Evolutionary conservation across 2,329 filamentous ascomycete species (phyloP), one percentile per base, ranked within the genome.

Genomic region (Penicillium sp.): DNA sequence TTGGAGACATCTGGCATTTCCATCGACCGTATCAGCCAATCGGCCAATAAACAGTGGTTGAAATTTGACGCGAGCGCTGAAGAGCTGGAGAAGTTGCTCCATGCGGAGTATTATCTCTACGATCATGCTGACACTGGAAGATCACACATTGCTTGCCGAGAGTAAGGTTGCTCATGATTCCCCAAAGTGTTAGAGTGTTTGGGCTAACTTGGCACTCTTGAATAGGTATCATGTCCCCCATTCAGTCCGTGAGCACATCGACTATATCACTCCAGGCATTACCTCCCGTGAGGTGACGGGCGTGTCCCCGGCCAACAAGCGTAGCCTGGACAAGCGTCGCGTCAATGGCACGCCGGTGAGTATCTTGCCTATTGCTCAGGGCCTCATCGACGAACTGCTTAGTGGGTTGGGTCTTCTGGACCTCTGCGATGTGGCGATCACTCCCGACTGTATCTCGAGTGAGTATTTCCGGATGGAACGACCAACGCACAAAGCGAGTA

Each of bases 361-460:
- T 12, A 51, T 72, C 10, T 64, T 69, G 34, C 64, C 67, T 4
- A 63, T 75, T n/a, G 58, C 60, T 1, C 28, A 43, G 25, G 34
- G 65, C 28, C 58, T 71, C 4, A 39, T 73, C 31, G 62, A 69
- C 0, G 22, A 57, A 8, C 48, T 73, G 5, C 41, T 71, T 3
- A 59, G 63, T 2, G 45, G 38, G 14, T 7, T 17, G 31, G 34
- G 62, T 8, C 43, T 64, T 3, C 47, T 67, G 6, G 42, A 55
- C 1, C 59, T 67, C 15, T 79, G 76, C 54, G 71, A 71, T 51
- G 10, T 61, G 6, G 70, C 67, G 2, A 71, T 79, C 20, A 81
- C 78, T 1, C 79, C 80, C 0, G 64, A 67, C 2, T 82, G 80
- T 56, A 76, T 82, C 20, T 58, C 61, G 51, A 57, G 72, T 73